phyloP scores from a whole-genome alignment of 169 alveolate genomes.

The Plasmodium billcollinsi region DNA sequence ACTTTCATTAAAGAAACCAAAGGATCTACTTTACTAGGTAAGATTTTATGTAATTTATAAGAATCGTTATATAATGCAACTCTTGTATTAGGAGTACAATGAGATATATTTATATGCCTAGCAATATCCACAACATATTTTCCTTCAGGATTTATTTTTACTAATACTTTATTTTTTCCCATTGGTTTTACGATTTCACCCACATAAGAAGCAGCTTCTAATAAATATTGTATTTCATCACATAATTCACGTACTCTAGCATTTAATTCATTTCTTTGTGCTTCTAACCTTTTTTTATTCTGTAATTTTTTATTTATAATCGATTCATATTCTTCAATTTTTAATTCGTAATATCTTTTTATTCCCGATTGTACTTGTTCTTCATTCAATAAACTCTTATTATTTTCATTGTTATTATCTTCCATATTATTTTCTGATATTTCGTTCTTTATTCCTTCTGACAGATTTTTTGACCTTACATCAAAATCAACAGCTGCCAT shows the following conservation, averaged over 20 bases:
- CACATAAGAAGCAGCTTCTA: conserved; percentile 97
- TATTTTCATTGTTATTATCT: neutral
- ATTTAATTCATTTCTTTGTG: conserved; percentile 98
- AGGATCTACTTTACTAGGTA: conserved; percentile 99
- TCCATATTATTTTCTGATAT: neutral
- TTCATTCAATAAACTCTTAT: conserved; percentile 13
- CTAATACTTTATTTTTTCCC: conserved; percentile 98
- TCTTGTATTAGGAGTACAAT: conserved; percentile 95
- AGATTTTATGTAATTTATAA: conserved; percentile 94
- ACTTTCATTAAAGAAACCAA: conserved; percentile 99
- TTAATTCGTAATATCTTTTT: conserved; percentile 78
- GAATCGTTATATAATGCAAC: conserved; percentile 93
- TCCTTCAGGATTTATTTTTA: conserved; percentile 98
- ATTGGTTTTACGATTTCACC: conserved; percentile 98
- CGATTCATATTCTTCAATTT: conserved; percentile 86
- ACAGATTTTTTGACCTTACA: conserved; percentile 12
- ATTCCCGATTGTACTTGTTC: conserved; percentile 71
- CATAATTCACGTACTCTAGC: conserved; percentile 94
- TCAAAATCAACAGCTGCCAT: conserved; percentile 77
- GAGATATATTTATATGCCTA: conserved; percentile 92
- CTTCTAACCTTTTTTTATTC: conserved; percentile 94
- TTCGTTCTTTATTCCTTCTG: conserved; percentile 36
- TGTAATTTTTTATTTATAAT: conserved; percentile 80
- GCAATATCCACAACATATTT: conserved; percentile 96
- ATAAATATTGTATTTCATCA: conserved; percentile 94